Evolutionary conservation across 2,329 filamentous ascomycete genomes (phyloP), one percentile per base, ranked within the genome.

Genomic region (Microcyclospora pomicola): DNA sequence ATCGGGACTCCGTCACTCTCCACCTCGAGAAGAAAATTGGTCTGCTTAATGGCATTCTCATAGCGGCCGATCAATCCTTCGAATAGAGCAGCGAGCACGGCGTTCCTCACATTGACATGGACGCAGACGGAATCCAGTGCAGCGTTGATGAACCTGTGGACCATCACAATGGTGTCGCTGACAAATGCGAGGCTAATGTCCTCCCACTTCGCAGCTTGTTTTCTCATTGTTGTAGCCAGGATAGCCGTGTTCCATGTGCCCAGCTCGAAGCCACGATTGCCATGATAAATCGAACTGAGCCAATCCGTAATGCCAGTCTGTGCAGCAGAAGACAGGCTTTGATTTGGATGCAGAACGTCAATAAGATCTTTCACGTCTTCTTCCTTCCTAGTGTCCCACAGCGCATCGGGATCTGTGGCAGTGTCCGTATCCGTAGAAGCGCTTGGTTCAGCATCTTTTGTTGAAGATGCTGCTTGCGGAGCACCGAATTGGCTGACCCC

Each of bases 131-230:
- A 33, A 0, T 50, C 39, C 2, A 80, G 55, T 0, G 70, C 52
- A 0, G 45, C 49, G 2, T 40, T 36, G 36, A 76, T 69, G 51
- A 72, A 80, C 2, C 56, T 39, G 33, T 80, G 73, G 0, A 76
- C 65, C 0, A 69, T 40, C 0, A 59, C 36, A 5, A 78, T 68
- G 2, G 68, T 56, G 16, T 70, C 64, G 41, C 65, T 66, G 5
- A 74, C 59, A 42, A 77, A 72, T 0, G 59, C 60, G 0, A 63
- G 41, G 0, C 68, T 62, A 1, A 80, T 49, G 0, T 41, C 34
- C 0, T 59, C 47, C 75, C 75, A 79, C 12, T 71, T 73, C 10
- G 48, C 43, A 0, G 73, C 66, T 40, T 79, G 73, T 27, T 67
- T 63, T 19, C 65, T 64, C 52, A 79, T 75, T 0, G 62, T 56